Conservation (phyloP, 2,329 filamentous ascomycete species). For the Bipolaris sorokiniana region DNA sequence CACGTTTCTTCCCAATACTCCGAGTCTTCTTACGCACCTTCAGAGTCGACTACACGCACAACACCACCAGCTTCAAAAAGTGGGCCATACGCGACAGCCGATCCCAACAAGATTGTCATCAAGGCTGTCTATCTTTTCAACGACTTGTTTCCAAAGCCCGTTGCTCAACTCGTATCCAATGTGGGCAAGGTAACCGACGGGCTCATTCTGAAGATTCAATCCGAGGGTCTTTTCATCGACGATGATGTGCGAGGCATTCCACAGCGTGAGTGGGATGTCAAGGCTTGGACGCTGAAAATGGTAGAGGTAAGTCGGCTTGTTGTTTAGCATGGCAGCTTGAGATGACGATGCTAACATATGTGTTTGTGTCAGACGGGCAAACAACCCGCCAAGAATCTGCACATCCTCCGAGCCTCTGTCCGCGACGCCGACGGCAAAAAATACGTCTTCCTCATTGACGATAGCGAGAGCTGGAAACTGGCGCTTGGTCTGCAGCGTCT, state of each 20-base stretch:
- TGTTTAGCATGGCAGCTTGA: not conserved
- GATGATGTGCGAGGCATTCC: conserved; percentile 89
- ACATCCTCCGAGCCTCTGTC: conserved; percentile 64
- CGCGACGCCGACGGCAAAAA: conserved; percentile 66
- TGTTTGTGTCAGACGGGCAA: conserved; percentile 50
- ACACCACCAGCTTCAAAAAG: conserved; percentile 81
- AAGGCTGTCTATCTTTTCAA: conserved; percentile 92
- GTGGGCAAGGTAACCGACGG: conserved; percentile 87
- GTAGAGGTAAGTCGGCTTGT: conserved; percentile 64
- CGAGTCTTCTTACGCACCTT: conserved; percentile 85
- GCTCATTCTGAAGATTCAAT: conserved; percentile 87
- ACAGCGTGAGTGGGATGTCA: conserved; percentile 98
- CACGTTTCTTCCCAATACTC: conserved; percentile 65
- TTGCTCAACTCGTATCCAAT: conserved; percentile 88
- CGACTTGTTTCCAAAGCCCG: conserved; percentile 85
- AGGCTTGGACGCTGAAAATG: conserved; percentile 94
- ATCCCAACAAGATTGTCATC: conserved; percentile 96
- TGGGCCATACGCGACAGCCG: conserved; percentile 81
- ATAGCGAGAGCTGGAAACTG: conserved; percentile 68
- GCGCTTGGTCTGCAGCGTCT: conserved; percentile 63
- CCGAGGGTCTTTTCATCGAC: conserved; percentile 94
- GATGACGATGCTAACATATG: conserved; percentile 13
- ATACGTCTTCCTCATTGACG: conserved; percentile 66
- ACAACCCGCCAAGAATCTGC: conserved; percentile 52
- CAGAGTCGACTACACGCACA: conserved; percentile 81